Conservation (phyloP, 139 green algal genomes). For the Chlamydomonas sphaeroides region DNA sequence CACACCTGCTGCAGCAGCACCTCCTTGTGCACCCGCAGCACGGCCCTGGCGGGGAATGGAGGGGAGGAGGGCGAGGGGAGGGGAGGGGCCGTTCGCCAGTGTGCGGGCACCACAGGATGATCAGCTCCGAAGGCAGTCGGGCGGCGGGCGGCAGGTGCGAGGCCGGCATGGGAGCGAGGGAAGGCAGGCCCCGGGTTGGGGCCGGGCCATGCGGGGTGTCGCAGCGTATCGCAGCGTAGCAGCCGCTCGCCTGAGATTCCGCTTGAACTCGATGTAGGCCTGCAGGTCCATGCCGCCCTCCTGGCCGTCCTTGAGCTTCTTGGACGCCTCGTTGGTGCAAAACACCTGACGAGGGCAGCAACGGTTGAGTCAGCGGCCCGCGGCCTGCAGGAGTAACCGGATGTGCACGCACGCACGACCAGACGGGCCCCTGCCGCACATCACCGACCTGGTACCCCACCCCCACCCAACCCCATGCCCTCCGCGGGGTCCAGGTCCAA, state of each 20-base stretch:
- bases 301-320: conserved; percentile 43
- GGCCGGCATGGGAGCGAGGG: too few species aligned
- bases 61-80: too few species aligned
- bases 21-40: conserved; percentile 41
- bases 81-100: too few species aligned
- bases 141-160: too few species aligned
- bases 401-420: neutral
- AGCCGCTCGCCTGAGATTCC: neutral
- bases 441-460: too few species aligned
- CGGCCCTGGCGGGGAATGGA: neutral
- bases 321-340: conserved; percentile 30
- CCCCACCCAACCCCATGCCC: neutral
- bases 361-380: neutral
- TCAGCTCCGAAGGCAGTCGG: too few species aligned
- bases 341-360: conserved; percentile 11
- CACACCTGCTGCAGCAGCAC: conserved; percentile 28
- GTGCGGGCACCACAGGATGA: too few species aligned
- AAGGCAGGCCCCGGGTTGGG: too few species aligned
- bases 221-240: too few species aligned
- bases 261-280: conserved; percentile 42
- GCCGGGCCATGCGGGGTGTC: too few species aligned
- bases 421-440: neutral
- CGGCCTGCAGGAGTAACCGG: neutral
- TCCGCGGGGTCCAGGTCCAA: neutral
- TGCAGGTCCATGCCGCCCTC: conserved; percentile 45